phyloP scores from a whole-genome alignment of 441 rosid genomes.

The Erodium chrysanthum region DNA sequence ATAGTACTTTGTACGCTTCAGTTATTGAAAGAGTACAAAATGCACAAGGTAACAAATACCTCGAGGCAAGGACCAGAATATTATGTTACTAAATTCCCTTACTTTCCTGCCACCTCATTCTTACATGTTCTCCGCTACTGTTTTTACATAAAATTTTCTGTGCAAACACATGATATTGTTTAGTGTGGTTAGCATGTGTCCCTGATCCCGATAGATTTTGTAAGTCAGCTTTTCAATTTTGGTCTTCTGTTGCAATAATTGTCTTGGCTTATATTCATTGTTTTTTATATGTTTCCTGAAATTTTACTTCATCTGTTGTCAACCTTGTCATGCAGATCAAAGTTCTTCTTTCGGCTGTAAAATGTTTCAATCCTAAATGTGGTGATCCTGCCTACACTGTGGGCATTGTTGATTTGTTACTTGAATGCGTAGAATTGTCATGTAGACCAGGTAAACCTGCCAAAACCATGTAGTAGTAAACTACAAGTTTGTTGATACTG shows the following conservation, averaged over 20 bases:
- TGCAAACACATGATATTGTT: too few species aligned
- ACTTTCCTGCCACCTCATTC: too few species aligned
- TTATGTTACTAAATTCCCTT: too few species aligned
- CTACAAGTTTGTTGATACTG: constrained; percentile 13
- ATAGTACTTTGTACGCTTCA: not conserved
- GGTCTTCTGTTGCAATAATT: not conserved
- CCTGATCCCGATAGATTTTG: not conserved
- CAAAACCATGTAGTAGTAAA: constrained; percentile 2
- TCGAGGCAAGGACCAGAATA: too few species aligned
- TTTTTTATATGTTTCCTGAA: not conserved
- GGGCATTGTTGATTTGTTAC: constrained; percentile 98
- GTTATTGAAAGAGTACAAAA: not conserved
- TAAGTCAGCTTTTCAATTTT: not conserved
- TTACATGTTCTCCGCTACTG: too few species aligned
- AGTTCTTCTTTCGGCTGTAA: constrained; percentile 88
- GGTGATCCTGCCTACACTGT: constrained; percentile 97
- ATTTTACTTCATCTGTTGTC: constrained; percentile 14
- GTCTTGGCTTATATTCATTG: not conserved
- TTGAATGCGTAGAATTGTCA: constrained; percentile 94
- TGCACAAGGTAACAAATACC: not conserved
- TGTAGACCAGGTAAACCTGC: constrained; percentile 76
- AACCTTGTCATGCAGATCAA: constrained; percentile 63
- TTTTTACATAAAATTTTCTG: too few species aligned
- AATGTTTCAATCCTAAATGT: constrained; percentile 79
- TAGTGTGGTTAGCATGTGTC: not conserved